phyloP scores from a whole-genome alignment of 441 rosid species.

The Croton laevigatus region DNA sequence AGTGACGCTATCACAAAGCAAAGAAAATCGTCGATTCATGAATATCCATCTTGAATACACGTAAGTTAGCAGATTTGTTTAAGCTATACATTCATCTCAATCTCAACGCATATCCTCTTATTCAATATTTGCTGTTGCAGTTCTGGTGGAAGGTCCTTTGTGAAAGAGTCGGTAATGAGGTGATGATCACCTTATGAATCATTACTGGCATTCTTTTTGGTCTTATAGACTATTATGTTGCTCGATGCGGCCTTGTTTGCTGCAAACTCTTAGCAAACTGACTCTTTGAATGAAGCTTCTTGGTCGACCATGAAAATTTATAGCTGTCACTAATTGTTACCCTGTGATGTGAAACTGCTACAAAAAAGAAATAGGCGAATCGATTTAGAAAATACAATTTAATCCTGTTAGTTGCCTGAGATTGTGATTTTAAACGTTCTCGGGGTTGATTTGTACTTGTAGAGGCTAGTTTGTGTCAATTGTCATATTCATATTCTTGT shows the following conservation, averaged over 20 bases:
- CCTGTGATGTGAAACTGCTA: slow-evolving; percentile 11
- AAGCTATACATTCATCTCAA: slow-evolving; percentile 3
- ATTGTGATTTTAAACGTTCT: not conserved
- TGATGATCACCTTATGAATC: not conserved
- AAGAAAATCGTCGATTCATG: slow-evolving; percentile 90
- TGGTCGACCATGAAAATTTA: slow-evolving; percentile 4
- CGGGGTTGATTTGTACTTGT: not conserved
- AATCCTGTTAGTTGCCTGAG: not conserved
- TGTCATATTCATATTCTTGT: not conserved
- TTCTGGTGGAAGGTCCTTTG: slow-evolving; percentile 73
- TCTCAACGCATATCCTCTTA: not conserved
- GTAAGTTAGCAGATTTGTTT: slow-evolving; percentile 41
- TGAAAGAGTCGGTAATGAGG: slow-evolving; percentile 4
- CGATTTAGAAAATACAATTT: not conserved
- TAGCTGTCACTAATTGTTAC: slow-evolving; percentile 20
- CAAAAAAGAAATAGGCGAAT: not conserved
- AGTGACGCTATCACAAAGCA: slow-evolving; percentile 77
- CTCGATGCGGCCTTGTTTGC: slow-evolving; percentile 13
- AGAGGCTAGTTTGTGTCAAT: not conserved
- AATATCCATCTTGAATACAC: slow-evolving; percentile 86
- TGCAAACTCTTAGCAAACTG: slow-evolving; percentile 3
- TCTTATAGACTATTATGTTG: slow-evolving; percentile 8
- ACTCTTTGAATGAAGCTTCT: slow-evolving; percentile 6
- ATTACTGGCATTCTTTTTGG: slow-evolving; percentile 7
- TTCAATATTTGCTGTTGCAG: slow-evolving; percentile 40